Evolutionary conservation across 2,329 filamentous ascomycete genomes (phyloP).

Genomic region (Neurospora sp.): DNA sequence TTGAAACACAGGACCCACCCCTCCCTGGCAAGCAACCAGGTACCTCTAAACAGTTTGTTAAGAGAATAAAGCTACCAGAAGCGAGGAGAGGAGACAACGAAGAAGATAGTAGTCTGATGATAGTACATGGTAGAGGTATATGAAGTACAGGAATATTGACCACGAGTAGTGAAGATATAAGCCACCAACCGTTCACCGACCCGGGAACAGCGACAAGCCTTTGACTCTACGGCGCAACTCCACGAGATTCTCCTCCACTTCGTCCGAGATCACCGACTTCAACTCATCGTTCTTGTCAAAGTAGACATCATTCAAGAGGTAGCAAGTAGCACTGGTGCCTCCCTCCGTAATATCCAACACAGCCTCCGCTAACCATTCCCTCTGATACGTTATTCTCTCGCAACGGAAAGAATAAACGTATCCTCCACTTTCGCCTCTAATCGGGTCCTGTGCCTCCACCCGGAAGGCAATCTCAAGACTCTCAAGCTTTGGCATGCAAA

Average conservation of each 20-base stretch:
- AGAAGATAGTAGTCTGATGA: background rate
- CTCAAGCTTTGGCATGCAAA: background rate
- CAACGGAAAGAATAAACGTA: background rate
- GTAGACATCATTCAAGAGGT: background rate
- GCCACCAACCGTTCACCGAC: too few relatives aligned
- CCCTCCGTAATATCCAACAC: background rate
- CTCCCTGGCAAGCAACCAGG: too few relatives aligned
- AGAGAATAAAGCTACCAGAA: too few relatives aligned
- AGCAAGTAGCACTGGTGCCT: background rate
- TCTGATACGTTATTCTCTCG: background rate
- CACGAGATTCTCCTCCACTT: background rate
- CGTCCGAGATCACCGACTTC: background rate
- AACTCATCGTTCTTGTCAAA: background rate
- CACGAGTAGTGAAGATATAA: too few relatives aligned
- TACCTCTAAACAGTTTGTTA: too few relatives aligned
- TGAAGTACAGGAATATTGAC: background rate
- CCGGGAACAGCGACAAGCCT: background rate
- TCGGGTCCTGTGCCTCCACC: background rate
- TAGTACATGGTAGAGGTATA: background rate
- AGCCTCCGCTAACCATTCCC: background rate
- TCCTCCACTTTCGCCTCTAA: background rate
- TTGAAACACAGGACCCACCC: too few relatives aligned
- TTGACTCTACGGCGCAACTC: background rate
- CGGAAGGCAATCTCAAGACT: background rate
- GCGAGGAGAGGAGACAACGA: too few relatives aligned